These are phyloP conservation scores for Solanum appendiculatum DNA, from an alignment of 257 asterid genomes.

Conservation along the genomic window DNA sequence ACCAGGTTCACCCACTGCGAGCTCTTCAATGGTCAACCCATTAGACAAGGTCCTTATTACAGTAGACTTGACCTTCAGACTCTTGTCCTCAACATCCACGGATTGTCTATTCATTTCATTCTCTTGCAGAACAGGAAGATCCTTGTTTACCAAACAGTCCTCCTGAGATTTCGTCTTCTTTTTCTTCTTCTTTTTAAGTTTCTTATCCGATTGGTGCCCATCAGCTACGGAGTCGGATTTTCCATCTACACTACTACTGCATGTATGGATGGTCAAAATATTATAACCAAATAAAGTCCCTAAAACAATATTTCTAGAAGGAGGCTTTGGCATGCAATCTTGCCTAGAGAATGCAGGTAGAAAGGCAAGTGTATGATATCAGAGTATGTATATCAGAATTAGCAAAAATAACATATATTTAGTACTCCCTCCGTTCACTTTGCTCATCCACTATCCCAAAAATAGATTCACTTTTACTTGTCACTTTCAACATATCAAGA, in stretches of 20 bases:
- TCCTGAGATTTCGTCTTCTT: conserved; percentile 22
- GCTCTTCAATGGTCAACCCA: conserved; percentile 70
- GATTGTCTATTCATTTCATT: conserved; percentile 12
- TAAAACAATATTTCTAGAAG: background rate
- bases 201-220: conserved; percentile 26
- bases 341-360: background rate
- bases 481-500: background rate
- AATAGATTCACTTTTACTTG: background rate
- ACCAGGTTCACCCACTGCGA: conserved; percentile 43
- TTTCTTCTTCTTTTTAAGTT: conserved; percentile 38
- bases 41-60: conserved; percentile 44
- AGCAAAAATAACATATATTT: background rate
- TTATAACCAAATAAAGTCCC: background rate
- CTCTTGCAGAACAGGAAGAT: conserved; percentile 8
- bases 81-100: conserved; percentile 14
- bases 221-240: conserved; percentile 18
- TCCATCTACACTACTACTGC: conserved; percentile 18
- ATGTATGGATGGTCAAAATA: background rate
- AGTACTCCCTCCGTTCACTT: background rate
- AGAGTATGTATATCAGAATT: background rate
- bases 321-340: background rate
- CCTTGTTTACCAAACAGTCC: conserved; percentile 2
- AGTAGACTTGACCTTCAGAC: conserved; percentile 6
- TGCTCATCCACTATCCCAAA: background rate
- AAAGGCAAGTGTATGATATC: background rate